A percentile compares a stretch with the other conserved stretches of the same genome.
phyloP scores from a whole-genome alignment of 768 basidiomycete species.

The Lentinula edodes region DNA sequence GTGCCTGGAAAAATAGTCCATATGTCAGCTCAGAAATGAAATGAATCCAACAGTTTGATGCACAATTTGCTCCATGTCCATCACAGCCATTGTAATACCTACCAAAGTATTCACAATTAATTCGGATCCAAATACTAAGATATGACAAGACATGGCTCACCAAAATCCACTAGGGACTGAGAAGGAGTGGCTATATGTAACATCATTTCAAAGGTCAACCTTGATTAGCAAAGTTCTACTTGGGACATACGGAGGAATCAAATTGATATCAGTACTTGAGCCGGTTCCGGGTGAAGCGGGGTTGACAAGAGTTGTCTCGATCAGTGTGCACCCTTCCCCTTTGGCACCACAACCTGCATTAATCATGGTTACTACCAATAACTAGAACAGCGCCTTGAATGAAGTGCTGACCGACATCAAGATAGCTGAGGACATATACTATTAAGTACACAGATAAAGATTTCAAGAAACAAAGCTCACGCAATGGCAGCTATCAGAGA shows the following conservation, averaged over 20 bases:
- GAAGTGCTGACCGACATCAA: not conserved
- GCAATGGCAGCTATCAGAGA: slow-evolving; percentile 25
- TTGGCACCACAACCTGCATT: slow-evolving; percentile 27
- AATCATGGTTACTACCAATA: not conserved
- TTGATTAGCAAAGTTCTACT: not conserved
- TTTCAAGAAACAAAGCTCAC: slow-evolving; percentile 11
- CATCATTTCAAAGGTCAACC: not conserved
- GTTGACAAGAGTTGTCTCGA: slow-evolving; percentile 29
- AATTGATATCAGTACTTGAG: slow-evolving; percentile 28
- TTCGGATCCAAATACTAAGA: not conserved
- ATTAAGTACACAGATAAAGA: not conserved
- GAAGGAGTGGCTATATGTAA: slow-evolving; percentile 21
- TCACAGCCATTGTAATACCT: slow-evolving; percentile 24
- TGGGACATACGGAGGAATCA: slow-evolving; percentile 26
- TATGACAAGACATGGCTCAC: slow-evolving; percentile 7
- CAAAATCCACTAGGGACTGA: slow-evolving; percentile 30
- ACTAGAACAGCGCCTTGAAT: not conserved
- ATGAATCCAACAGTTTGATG: not conserved
- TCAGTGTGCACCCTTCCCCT: slow-evolving; percentile 29
- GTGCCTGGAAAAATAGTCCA: slow-evolving; percentile 16
- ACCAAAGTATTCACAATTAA: too few relatives aligned
- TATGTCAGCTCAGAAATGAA: too few relatives aligned
- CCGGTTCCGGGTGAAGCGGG: slow-evolving; percentile 27
- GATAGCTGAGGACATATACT: not conserved
- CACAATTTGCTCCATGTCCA: slow-evolving; percentile 21